These are phyloP conservation scores for Angomonas desouzai DNA, from an alignment of 208 protist genomes.

Conservation along the genomic window DNA sequence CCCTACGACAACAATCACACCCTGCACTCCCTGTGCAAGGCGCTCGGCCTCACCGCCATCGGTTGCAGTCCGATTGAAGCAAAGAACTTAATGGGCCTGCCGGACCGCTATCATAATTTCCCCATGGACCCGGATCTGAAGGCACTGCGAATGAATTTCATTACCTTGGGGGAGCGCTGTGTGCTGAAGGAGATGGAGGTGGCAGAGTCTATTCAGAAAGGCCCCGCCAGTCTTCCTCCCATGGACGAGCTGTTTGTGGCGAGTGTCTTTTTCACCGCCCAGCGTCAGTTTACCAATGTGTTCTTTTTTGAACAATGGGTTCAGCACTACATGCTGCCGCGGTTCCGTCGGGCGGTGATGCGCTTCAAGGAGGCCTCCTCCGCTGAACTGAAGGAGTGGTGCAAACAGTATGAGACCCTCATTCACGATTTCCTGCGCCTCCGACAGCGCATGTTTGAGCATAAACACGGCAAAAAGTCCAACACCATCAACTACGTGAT, in stretches of 20 bases:
- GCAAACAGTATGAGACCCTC: slow-evolving; percentile 84
- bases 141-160: slow-evolving; percentile 84
- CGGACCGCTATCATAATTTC: slow-evolving; percentile 90
- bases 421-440: slow-evolving; percentile 77
- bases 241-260: slow-evolving; percentile 78
- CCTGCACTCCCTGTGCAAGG: slow-evolving; percentile 51
- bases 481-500: slow-evolving; percentile 58
- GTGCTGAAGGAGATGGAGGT: slow-evolving; percentile 89
- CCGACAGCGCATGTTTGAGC: slow-evolving; percentile 82
- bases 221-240: slow-evolving; percentile 63
- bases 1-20: slow-evolving; percentile 85
- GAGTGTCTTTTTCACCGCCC: slow-evolving; percentile 69
- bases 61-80: slow-evolving; percentile 83
- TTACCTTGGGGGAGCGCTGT: slow-evolving; percentile 73
- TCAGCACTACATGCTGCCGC: slow-evolving; percentile 70
- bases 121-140: slow-evolving; percentile 79
- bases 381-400: slow-evolving; percentile 84
- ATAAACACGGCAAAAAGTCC: slow-evolving; percentile 72
- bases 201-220: slow-evolving; percentile 79
- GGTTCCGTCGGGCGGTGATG: slow-evolving; percentile 63
- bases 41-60: slow-evolving; percentile 66
- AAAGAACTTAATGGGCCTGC: slow-evolving; percentile 74
- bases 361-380: slow-evolving; percentile 83
- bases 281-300: slow-evolving; percentile 83
- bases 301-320: slow-evolving; percentile 80